Percentiles rank a stretch among this genome's conserved stretches.
phyloP scores from a whole-genome alignment of 768 basidiomycete genomes.

The Obba rivulosa region DNA sequence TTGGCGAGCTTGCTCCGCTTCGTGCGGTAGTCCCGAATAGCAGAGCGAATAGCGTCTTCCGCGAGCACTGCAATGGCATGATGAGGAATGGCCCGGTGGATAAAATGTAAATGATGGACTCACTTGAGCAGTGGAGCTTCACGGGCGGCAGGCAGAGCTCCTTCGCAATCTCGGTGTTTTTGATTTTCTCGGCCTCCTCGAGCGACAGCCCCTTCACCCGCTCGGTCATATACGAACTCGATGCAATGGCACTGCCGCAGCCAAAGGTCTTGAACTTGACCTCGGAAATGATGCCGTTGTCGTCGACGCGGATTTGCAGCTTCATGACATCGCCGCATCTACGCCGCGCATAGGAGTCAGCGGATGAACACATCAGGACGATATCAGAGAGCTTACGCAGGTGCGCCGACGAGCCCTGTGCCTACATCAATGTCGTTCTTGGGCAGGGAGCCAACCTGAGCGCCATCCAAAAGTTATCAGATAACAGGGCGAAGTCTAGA shows the following conservation, averaged over 20 bases:
- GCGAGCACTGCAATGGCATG: constrained; percentile 71
- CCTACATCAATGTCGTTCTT: constrained; percentile 91
- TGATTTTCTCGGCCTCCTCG: constrained; percentile 93
- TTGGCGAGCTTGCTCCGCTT: constrained; percentile 60
- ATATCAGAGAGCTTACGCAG: constrained; percentile 60
- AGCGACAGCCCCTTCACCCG: constrained; percentile 91
- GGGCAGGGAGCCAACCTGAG: constrained; percentile 91
- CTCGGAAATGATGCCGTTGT: constrained; percentile 91
- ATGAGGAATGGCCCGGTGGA: constrained; percentile 5
- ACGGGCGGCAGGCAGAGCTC: constrained; percentile 94
- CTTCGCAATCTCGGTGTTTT: constrained; percentile 99
- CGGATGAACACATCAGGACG: not conserved
- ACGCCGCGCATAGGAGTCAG: constrained; percentile 16
- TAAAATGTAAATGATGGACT: constrained; percentile 18
- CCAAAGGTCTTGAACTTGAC: constrained; percentile 99
- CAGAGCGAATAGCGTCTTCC: constrained; percentile 97
- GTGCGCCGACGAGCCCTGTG: constrained; percentile 95
- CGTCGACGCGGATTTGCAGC: constrained; percentile 95
- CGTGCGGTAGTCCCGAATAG: constrained; percentile 90
- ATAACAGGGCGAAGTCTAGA: constrained; percentile 37
- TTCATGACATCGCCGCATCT: constrained; percentile 99
- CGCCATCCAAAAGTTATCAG: constrained; percentile 45
- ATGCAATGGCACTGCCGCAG: constrained; percentile 97
- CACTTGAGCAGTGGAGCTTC: constrained; percentile 92
- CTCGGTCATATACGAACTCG: constrained; percentile 98